Evolutionary conservation across 2,329 filamentous ascomycete genomes (phyloP), one percentile per base, ranked within the genome.

Genomic region (Trichoderma asperellum): DNA sequence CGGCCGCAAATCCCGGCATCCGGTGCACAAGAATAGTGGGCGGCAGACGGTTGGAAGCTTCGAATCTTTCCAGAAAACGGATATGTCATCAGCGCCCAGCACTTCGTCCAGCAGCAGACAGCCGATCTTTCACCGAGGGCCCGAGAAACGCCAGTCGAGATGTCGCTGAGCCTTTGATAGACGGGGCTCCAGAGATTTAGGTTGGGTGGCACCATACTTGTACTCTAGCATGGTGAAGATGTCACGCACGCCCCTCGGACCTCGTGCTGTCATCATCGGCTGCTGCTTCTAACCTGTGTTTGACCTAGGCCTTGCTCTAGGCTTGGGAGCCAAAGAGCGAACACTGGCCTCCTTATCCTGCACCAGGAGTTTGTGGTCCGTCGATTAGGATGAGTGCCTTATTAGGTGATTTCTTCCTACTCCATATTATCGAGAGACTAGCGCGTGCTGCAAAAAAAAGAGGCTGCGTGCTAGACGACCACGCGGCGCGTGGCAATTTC

Each of bases 1-100:
- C 27, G 35, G 62, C 62, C 63, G 52, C 53, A 47, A 57, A 57
- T 66, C 63, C 63, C 53, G 63, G 53, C 63, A 66, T 49, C 63
- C 63, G 63, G 61, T 14, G 43, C 27, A 29, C 63, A 34, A 21
- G 29, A 58, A 34, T 24, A 47, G 53, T 47, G 35, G 52, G 62
- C 10, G 29, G 37, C n/a, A 32, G 61, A 65, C 47, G 53, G 14
- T 66, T 29, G 18, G 43, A 66, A 58, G 63, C 29, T 49, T 66
- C 37, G 11, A 57, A 66, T 24, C n/a, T 14, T 66, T 66, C 63
- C 40, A 49, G 53, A 58, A 58, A 6, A n/a, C 40, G 29, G 63
- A 57, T 66, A 29, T 56, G 63, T 58, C 63, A 58, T 58, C 53
- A 58, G 12, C 7, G 6, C 14, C 27, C 37, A 66, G 53, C 63